These are phyloP conservation scores for Trifolium pratense DNA, from an alignment of 306 rosid genomes.

Conservation along the genomic window DNA sequence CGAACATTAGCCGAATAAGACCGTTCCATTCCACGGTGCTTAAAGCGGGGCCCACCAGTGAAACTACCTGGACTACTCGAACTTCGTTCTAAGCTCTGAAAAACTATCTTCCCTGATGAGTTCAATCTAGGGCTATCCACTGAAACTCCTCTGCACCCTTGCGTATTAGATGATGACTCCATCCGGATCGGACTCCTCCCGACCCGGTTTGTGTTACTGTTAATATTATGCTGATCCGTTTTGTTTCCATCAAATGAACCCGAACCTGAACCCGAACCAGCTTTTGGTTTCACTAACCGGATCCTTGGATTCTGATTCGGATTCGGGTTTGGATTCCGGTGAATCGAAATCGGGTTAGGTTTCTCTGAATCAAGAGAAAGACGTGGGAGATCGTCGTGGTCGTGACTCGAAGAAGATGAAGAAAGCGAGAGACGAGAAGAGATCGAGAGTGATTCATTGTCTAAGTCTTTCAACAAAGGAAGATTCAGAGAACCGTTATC, in stretches of 20 bases:
- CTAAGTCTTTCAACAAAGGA: constrained; percentile 66
- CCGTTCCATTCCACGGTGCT: constrained; percentile 94
- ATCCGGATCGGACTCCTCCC: constrained; percentile 71
- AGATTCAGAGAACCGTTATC: constrained; percentile 57
- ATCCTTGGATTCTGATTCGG: constrained; percentile 41
- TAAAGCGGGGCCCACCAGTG: constrained; percentile 84
- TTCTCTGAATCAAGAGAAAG: constrained; percentile 80
- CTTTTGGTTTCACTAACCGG: constrained; percentile 59
- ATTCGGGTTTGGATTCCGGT: constrained; percentile 43
- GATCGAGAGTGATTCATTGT: constrained; percentile 73
- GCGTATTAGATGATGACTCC: constrained; percentile 44
- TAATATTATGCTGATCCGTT: neutral
- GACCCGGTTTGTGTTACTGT: constrained; percentile 22
- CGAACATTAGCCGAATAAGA: constrained; percentile 91
- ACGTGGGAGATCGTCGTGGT: constrained; percentile 84
- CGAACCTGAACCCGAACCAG: constrained; percentile 6
- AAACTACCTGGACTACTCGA: constrained; percentile 95
- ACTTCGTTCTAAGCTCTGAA: constrained; percentile 90
- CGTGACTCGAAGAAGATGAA: constrained; percentile 85
- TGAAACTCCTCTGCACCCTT: constrained; percentile 72
- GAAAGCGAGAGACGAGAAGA: constrained; percentile 89
- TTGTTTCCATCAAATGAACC: constrained; percentile 45
- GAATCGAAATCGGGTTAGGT: constrained; percentile 46
- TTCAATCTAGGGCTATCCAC: constrained; percentile 94
- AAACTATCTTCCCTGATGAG: constrained; percentile 92